These are phyloP conservation scores for Colletotrichum siamense DNA, from an alignment of 2,329 filamentous ascomycete genomes.

Conservation along the genomic window DNA sequence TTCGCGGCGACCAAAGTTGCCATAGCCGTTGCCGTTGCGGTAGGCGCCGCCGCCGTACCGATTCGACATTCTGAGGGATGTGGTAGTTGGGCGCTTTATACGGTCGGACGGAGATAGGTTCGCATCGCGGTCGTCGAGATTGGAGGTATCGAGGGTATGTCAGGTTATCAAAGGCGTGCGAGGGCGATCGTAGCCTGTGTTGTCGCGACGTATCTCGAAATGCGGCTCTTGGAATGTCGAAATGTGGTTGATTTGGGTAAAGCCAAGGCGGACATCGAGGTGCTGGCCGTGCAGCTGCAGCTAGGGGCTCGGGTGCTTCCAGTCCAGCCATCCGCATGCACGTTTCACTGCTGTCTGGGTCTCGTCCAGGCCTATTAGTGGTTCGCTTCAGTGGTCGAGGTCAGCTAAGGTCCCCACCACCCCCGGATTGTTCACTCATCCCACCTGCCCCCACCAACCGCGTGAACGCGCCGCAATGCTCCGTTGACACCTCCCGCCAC, in stretches of 20 bases:
- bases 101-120: not conserved
- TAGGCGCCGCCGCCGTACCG: constrained; percentile 37
- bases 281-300: not conserved
- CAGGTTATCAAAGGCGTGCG: not conserved
- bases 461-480: constrained; percentile 1
- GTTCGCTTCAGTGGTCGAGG: not conserved
- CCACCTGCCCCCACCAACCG: not conserved
- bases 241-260: not conserved
- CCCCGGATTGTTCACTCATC: constrained; percentile 1
- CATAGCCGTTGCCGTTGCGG: constrained; percentile 48
- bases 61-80: constrained; percentile 21
- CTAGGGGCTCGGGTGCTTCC: constrained; percentile 4
- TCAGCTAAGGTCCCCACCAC: not conserved
- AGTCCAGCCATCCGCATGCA: constrained; percentile 13
- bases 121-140: constrained; percentile 12
- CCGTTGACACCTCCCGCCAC: constrained; percentile 5
- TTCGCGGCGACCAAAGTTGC: constrained; percentile 58
- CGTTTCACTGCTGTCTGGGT: constrained; percentile 21
- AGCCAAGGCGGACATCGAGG: not conserved
- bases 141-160: not conserved
- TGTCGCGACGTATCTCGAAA: not conserved
- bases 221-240: not conserved
- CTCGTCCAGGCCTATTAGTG: constrained; percentile 2
- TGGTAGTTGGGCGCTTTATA: constrained; percentile 11
- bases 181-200: not conserved